phyloP scores from a whole-genome alignment of 2,329 filamentous ascomycete species.

The Plectosphaerella cucumerina region DNA sequence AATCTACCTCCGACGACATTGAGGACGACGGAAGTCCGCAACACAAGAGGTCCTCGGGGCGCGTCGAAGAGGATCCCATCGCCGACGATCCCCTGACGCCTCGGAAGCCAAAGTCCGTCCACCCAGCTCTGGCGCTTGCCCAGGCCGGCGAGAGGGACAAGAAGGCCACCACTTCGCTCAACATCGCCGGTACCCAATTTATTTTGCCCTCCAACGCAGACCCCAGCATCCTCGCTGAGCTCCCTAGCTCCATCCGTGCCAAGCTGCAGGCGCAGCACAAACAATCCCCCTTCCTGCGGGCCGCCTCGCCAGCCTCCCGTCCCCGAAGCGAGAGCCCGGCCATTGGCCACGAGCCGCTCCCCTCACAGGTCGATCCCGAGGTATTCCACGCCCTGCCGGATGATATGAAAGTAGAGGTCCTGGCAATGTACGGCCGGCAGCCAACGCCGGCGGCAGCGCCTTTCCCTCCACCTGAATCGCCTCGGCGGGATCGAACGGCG shows the following conservation, averaged over 20 bases:
- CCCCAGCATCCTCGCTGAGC: slow-evolving; percentile 72
- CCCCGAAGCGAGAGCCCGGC: slow-evolving; percentile 35
- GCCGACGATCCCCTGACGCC: slow-evolving; percentile 50
- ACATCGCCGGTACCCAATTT: slow-evolving; percentile 85
- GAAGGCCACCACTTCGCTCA: slow-evolving; percentile 64
- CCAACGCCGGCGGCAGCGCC: slow-evolving; percentile 24
- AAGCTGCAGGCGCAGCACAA: slow-evolving; percentile 44
- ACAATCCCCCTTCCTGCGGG: slow-evolving; percentile 15
- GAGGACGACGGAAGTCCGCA: slow-evolving; percentile 37
- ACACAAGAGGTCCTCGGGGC: slow-evolving; percentile 24
- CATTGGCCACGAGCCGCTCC: slow-evolving; percentile 45
- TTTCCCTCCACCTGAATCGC: slow-evolving; percentile 35
- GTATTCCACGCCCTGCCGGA: slow-evolving; percentile 79
- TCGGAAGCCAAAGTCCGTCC: slow-evolving; percentile 43
- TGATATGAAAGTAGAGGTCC: slow-evolving; percentile 79
- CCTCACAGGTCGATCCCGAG: slow-evolving; percentile 81
- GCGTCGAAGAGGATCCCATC: slow-evolving; percentile 45
- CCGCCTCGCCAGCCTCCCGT: slow-evolving; percentile 24
- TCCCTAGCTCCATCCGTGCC: slow-evolving; percentile 78
- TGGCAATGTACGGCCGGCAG: slow-evolving; percentile 61
- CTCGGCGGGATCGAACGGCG: slow-evolving; percentile 47
- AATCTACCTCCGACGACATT: slow-evolving; percentile 30
- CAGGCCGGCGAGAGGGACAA: slow-evolving; percentile 45
- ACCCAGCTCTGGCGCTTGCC: slow-evolving; percentile 50
- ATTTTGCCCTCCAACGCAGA: slow-evolving; percentile 83